These are phyloP conservation scores for Ascocoryne sarcoides DNA, from an alignment of 2,329 filamentous ascomycete species.

Conservation along the genomic window DNA sequence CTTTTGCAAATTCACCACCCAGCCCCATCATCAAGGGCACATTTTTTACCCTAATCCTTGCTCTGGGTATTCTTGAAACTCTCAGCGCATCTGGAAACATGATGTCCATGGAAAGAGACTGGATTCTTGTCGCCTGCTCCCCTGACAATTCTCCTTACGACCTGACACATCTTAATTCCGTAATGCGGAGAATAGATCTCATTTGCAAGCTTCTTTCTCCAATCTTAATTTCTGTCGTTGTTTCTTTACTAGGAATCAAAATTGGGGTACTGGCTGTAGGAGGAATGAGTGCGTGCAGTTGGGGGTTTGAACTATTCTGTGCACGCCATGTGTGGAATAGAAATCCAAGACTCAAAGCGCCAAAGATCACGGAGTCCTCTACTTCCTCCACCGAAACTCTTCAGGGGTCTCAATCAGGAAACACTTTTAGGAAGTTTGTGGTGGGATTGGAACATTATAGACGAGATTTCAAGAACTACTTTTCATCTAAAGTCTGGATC, in stretches of 20 bases:
- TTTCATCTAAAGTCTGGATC: slow-evolving; percentile 31
- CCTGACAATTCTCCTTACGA: slow-evolving; percentile 29
- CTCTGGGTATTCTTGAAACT: slow-evolving; percentile 34
- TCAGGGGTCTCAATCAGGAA: background rate
- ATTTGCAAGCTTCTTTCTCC: slow-evolving; percentile 48
- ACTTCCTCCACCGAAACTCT: background rate
- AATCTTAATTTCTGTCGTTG: slow-evolving; percentile 40
- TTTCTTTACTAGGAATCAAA: slow-evolving; percentile 33
- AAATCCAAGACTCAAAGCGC: slow-evolving; percentile 22
- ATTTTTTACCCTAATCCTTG: slow-evolving; percentile 30
- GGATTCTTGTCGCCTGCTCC: slow-evolving; percentile 33
- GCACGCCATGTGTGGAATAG: slow-evolving; percentile 34
- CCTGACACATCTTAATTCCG: slow-evolving; percentile 39
- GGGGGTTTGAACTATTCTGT: slow-evolving; percentile 33
- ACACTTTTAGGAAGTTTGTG: background rate
- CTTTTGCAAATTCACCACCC: background rate
- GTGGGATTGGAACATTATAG: slow-evolving; percentile 18
- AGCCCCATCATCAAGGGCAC: slow-evolving; percentile 21
- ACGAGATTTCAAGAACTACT: slow-evolving; percentile 31
- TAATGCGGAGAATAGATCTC: slow-evolving; percentile 49
- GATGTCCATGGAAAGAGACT: slow-evolving; percentile 40
- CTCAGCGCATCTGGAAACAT: slow-evolving; percentile 35
- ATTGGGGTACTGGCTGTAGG: slow-evolving; percentile 39
- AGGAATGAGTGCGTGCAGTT: slow-evolving; percentile 34
- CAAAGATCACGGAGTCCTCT: slow-evolving; percentile 19